Base-by-base conservation (phyloP, 495 filamentous ascomycete species). In the Penicilliopsis zonata region DNA sequence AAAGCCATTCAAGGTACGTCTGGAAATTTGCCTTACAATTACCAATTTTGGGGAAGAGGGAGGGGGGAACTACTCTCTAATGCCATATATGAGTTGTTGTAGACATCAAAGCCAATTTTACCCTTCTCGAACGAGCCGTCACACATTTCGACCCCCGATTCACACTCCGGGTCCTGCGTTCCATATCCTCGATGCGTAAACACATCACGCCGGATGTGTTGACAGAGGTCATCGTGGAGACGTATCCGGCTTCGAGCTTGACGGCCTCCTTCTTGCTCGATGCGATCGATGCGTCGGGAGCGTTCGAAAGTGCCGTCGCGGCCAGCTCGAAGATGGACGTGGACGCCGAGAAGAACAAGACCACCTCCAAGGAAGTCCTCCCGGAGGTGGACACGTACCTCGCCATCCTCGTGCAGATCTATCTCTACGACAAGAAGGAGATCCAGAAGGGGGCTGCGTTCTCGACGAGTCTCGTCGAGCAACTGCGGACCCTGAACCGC, bases 41-140 rank as follows among this genome's bases (percentile, higher is more conserved):
- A n/a, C n/a, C n/a, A n/a, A n/a, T n/a, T n/a, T n/a, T n/a, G n/a
- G n/a, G n/a, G n/a, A n/a, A n/a, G n/a, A n/a, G n/a, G n/a, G n/a
- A n/a, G n/a, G n/a, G n/a, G n/a, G 16, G 13, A 21, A 34, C n/a
- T 12, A 19, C 14, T 21, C 15, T 27, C 42, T 35, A 43, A 26
- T 31, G 4, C 31, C n/a, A 23, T 27, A n/a, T n/a, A 9, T 6
- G 13, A 6, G 27, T 13, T 13, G 30, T 31, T 35, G 28, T 43
- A 92, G 90, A 94, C 51, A 94, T 96, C 67, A 87, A 86, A 62
- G 74, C 69, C 68, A 94, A 93, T 59, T 94, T 94, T 50, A 69
- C 71, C 33, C 72, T 95, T 17, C 72, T 98, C 38, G 86, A 94
- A 43, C 82, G 85, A 49, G 90, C 90, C 41, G 87, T 96, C 37